Conservation (phyloP, 441 rosid species). For the Erodium trifolium region DNA sequence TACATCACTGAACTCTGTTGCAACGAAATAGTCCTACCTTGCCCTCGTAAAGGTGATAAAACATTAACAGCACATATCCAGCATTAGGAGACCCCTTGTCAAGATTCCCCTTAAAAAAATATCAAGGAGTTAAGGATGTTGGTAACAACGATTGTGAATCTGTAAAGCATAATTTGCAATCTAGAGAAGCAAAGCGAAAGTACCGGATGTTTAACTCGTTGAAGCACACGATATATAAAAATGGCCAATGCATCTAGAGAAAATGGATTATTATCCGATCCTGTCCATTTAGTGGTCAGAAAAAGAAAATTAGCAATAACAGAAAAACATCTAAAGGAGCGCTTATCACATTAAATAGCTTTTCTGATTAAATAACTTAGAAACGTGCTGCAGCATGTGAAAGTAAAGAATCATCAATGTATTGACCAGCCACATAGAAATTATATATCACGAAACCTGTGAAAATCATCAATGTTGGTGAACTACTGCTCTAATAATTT, state of each 20-base stretch:
- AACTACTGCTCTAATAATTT: no score
- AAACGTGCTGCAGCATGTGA: no score
- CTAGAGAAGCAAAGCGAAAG: slow-evolving; percentile 17
- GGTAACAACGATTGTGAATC: slow-evolving; percentile 13
- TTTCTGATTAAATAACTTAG: slow-evolving; percentile 2
- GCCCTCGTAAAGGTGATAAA: slow-evolving; percentile 90
- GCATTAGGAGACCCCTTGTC: slow-evolving; percentile 81
- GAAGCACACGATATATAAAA: slow-evolving; percentile 83
- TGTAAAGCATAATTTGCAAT: slow-evolving; percentile 7
- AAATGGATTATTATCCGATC: slow-evolving; percentile 78
- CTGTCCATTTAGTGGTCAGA: slow-evolving; percentile 30
- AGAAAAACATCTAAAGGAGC: neutral
- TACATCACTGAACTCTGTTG: neutral
- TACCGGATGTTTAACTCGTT: slow-evolving; percentile 88
- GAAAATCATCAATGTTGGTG: no score
- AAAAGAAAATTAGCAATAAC: neutral
- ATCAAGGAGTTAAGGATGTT: slow-evolving; percentile 20
- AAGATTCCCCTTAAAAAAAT: slow-evolving; percentile 67
- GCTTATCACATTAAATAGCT: slow-evolving; percentile 1
- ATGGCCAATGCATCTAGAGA: slow-evolving; percentile 88
- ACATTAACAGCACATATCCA: slow-evolving; percentile 92
- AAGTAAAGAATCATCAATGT: no score
- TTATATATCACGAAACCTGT: no score
- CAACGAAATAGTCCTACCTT: slow-evolving; percentile 42
- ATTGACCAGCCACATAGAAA: no score